phyloP scores from a whole-genome alignment of 2,329 filamentous ascomycete species.

The Dothiorella sarmentorum region DNA sequence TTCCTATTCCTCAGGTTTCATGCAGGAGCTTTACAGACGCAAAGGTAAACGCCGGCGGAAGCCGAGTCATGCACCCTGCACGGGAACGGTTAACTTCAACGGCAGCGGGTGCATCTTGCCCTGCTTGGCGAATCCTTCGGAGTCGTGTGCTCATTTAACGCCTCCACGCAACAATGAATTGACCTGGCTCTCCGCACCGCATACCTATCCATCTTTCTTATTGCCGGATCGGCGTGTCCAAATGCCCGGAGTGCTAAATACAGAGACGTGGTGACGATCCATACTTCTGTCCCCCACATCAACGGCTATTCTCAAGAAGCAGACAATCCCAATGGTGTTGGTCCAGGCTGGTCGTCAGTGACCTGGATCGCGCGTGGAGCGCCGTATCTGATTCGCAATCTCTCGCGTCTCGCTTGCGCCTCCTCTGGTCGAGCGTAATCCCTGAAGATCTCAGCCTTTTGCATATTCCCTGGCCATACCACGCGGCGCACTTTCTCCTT shows the following conservation, averaged over 20 bases:
- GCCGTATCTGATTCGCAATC: constrained; percentile 15
- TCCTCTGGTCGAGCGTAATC: constrained; percentile 4
- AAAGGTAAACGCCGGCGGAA: not conserved
- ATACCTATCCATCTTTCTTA: constrained; percentile 1
- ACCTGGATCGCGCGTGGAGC: constrained; percentile 11
- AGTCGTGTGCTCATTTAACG: constrained; percentile 9
- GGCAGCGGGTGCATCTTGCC: not conserved
- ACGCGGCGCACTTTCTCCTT: constrained; percentile 12
- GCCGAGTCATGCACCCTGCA: not conserved
- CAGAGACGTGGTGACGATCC: not conserved
- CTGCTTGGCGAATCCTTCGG: constrained; percentile 9
- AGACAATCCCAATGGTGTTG: not conserved
- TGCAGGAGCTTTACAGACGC: not conserved
- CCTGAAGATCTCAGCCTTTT: constrained; percentile 19
- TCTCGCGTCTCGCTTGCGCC: constrained; percentile 7
- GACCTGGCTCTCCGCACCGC: not conserved
- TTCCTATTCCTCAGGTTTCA: constrained; percentile 4
- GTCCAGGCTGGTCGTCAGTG: not conserved
- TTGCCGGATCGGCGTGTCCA: not conserved
- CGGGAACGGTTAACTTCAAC: constrained; percentile 1
- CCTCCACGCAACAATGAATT: constrained; percentile 2
- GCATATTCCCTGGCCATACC: constrained; percentile 15
- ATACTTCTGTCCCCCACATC: not conserved
- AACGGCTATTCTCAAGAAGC: not conserved
- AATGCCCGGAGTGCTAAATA: not conserved